Evolutionary conservation across 139 green algal genomes (phyloP), one percentile per base, ranked within the genome.

Genomic region (Penium margaritaceum): DNA sequence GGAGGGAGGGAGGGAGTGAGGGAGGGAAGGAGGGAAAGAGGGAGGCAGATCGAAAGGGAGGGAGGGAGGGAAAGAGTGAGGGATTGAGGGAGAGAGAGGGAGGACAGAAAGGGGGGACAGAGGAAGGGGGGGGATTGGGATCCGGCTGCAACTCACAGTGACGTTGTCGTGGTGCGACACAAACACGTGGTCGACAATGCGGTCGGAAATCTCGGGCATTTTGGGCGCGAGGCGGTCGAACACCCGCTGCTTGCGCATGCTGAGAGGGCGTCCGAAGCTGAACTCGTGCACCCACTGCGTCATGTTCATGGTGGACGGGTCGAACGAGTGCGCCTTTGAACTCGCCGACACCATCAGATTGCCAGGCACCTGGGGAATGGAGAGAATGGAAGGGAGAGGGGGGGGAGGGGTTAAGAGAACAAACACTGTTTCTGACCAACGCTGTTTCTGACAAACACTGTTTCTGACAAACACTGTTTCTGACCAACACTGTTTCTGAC

Each of bases 281-380:
- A 87, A 74, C 54, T 75, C 58, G 39, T 83, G 33, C 1, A 86
- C 74, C 19, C 41, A n/a, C 47, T 85, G 79, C 32, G 67, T 81
- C 79, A 86, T 83, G 74, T 86, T 86, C 72, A 86, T 75, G 1
- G 41, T 72, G 4, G 73, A 47, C 0, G 35, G 2, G 57, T 83
- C 54, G 41, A 86, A 84, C 12, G 76, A 84, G 67, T 81, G 71
- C 36, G 30, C 27, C 27, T 21, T 38, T 3, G 70, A 74, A 19
- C 35, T 12, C 24, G 78, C 78, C 21, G 61, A 74, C 29, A 84
- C 60, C 70, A 74, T 74, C 35, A 77, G 70, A 24, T 77, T 77
- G 15, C 70, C 70, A 35, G 71, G 71, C 29, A 78, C 66, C 66
- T 74, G 51, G 5, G 46, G 6, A 3, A 15, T 17, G 44, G 44